Percentiles rank a stretch among this genome's conserved stretches.
These are phyloP conservation scores for Trifolium repens DNA, from an alignment of 306 rosid genomes.

Conservation along the genomic window DNA sequence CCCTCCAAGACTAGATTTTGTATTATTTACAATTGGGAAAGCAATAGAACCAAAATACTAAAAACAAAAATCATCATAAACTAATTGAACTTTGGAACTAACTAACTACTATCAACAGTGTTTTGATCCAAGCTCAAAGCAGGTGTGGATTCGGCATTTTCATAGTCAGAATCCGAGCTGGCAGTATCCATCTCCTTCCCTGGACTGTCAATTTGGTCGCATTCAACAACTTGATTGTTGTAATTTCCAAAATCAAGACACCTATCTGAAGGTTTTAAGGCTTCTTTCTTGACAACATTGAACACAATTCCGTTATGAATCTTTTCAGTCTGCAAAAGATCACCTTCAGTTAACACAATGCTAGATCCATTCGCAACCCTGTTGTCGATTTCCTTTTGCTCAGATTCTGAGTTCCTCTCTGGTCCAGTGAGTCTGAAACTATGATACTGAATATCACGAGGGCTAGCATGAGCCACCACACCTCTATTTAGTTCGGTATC, in stretches of 20 bases:
- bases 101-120: conserved; percentile 43
- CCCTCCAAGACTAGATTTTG: conserved; percentile 7
- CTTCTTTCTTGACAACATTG: conserved; percentile 87
- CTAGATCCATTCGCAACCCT: conserved; percentile 59
- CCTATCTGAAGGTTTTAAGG: conserved; percentile 58
- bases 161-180: conserved; percentile 71
- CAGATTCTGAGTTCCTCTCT: conserved; percentile 64
- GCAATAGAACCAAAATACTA: neutral
- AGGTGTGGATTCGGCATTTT: conserved; percentile 46
- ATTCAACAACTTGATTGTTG: conserved; percentile 64
- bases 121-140: conserved; percentile 41
- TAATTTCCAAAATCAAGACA: conserved; percentile 62
- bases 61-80: neutral
- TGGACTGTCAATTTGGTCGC: conserved; percentile 68
- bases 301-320: conserved; percentile 79
- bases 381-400: conserved; percentile 55
- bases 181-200: conserved; percentile 69
- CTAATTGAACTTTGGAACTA: conserved; percentile 30
- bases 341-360: conserved; percentile 78
- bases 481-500: conserved; percentile 64
- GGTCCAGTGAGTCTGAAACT: conserved; percentile 60
- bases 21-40: conserved; percentile 35
- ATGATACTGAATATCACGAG: conserved; percentile 48
- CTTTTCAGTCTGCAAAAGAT: conserved; percentile 90
- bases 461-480: conserved; percentile 46